These are phyloP conservation scores for Aspergillus costaricaensis DNA, from an alignment of 2,329 filamentous ascomycete genomes.

Conservation along the genomic window DNA sequence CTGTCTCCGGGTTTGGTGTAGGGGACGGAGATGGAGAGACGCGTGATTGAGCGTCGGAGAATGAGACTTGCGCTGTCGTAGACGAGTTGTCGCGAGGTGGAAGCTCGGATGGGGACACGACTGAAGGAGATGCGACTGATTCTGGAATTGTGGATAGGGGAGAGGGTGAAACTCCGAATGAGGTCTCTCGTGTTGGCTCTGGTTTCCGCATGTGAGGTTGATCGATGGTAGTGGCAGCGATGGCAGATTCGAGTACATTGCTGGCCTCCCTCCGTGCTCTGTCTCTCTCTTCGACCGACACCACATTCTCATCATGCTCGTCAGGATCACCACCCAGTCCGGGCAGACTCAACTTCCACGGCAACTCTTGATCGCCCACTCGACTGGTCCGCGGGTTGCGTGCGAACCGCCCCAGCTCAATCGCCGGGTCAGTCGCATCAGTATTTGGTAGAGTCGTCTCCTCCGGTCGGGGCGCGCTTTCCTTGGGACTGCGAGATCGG, in stretches of 20 bases:
- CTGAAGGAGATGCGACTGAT: not conserved
- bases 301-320: slow-evolving; percentile 1
- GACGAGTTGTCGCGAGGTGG: not conserved
- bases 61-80: no score
- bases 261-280: not conserved
- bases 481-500: slow-evolving; percentile 39
- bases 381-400: slow-evolving; percentile 31
- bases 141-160: not conserved
- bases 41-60: no score
- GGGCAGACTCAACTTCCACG: slow-evolving; percentile 40
- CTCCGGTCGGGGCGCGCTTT: slow-evolving; percentile 28
- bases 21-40: no score
- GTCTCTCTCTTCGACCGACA: slow-evolving; percentile 8
- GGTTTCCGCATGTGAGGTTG: not conserved
- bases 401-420: slow-evolving; percentile 13
- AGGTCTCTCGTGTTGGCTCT: not conserved
- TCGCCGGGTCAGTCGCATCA: slow-evolving; percentile 25
- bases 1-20: no score
- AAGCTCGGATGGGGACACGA: not conserved
- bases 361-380: slow-evolving; percentile 39
- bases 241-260: not conserved
- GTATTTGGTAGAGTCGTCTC: slow-evolving; percentile 24
- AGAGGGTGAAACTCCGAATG: not conserved
- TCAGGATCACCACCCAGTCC: slow-evolving; percentile 22
- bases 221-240: not conserved